A percentile compares a stretch with the other conserved stretches of the same genome.
Evolutionary conservation across 169 alveolate genomes (phyloP).

Genomic region (Hepatocystis sp.): DNA sequence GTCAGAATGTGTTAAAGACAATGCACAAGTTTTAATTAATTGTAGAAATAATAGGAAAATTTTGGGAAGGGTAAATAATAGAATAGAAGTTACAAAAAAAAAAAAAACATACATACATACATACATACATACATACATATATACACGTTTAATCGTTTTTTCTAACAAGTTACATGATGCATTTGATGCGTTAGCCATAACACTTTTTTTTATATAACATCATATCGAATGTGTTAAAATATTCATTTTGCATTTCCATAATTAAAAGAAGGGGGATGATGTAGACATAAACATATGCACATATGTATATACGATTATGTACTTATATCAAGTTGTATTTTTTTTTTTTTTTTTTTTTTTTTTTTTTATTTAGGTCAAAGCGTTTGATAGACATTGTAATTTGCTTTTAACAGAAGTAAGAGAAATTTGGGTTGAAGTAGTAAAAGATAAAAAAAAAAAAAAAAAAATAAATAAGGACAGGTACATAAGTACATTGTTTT

Average conservation of each 20-base stretch:
- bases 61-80: slow-evolving; percentile 94
- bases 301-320: no score
- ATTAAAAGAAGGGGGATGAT: not conserved
- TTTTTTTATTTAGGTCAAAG: slow-evolving; percentile 86
- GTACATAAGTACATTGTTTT: slow-evolving; percentile 95
- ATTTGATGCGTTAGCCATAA: no score
- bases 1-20: slow-evolving; percentile 96
- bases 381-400: slow-evolving; percentile 98
- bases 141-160: not conserved
- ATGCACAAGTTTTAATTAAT: slow-evolving; percentile 95
- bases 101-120: not conserved
- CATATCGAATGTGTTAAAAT: no score
- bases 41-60: slow-evolving; percentile 98
- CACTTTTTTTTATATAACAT: no score
- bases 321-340: no score
- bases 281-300: no score
- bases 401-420: slow-evolving; percentile 97
- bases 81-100: no score
- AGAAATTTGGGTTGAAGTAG: slow-evolving; percentile 98
- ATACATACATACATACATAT: not conserved
- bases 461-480: slow-evolving; percentile 95
- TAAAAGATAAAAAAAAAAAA: slow-evolving; percentile 92
- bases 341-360: not conserved
- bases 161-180: no score
- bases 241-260: no score